Conservation (phyloP, 1,139 yeast genomes). For the Pichia terricola region DNA sequence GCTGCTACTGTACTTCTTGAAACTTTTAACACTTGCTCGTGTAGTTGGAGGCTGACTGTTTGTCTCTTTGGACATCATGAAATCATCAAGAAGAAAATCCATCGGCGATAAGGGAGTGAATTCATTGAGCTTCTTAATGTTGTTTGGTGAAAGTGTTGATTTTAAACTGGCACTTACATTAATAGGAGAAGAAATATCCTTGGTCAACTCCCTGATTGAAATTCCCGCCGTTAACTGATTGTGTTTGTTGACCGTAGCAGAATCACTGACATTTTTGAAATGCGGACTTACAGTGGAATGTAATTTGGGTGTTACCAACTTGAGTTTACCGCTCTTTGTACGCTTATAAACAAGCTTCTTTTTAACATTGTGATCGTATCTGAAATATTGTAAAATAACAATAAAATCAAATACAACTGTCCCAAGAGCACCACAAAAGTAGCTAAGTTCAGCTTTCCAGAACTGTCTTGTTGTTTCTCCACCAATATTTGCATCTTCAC, state of each 20-base stretch:
- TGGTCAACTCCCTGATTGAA: neutral
- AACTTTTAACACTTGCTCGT: too few relatives aligned
- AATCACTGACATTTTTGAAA: too few relatives aligned
- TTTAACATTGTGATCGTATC: constrained; percentile 16
- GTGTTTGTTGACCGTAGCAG: too few relatives aligned
- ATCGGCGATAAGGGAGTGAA: constrained; percentile 27
- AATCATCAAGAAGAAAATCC: constrained; percentile 24
- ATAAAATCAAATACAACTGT: constrained; percentile 23
- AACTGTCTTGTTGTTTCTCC: constrained; percentile 20
- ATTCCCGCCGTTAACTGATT: too few relatives aligned
- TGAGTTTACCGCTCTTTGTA: constrained; percentile 5
- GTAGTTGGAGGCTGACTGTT: too few relatives aligned
- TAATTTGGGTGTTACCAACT: neutral
- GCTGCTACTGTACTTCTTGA: too few relatives aligned
- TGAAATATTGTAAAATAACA: constrained; percentile 22
- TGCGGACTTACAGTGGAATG: too few relatives aligned
- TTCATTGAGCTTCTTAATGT: constrained; percentile 23
- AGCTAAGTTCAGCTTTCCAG: constrained; percentile 25
- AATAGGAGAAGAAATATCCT: constrained; percentile 1
- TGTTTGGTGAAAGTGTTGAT: constrained; percentile 20
- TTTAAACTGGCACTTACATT: constrained; percentile 6
- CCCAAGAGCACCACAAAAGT: constrained; percentile 25
- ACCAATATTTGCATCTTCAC: constrained; percentile 19
- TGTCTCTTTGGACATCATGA: constrained; percentile 6
- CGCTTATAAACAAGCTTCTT: constrained; percentile 4